These are phyloP conservation scores for Flaveria robusta DNA, from an alignment of 129 eudicot species.

Conservation along the genomic window DNA sequence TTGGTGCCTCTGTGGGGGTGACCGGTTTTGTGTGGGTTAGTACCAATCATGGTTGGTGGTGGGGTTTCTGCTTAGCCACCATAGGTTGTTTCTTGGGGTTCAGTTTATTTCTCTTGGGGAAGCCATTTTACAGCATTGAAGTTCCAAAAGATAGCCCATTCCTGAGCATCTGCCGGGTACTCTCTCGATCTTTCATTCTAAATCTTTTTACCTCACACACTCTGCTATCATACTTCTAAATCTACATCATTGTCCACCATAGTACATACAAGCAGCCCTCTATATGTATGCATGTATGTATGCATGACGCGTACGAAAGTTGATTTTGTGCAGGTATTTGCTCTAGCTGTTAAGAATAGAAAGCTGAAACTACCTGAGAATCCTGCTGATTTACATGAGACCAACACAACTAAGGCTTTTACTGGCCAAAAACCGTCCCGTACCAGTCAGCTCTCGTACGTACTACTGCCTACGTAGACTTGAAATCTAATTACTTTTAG, in stretches of 20 bases:
- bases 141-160: constrained; percentile 55
- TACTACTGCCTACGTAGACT: neutral
- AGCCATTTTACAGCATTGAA: constrained; percentile 55
- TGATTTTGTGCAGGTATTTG: constrained; percentile 48
- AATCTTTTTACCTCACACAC: no score
- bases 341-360: constrained; percentile 55
- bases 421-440: constrained; percentile 41
- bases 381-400: constrained; percentile 52
- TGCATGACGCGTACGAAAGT: no score
- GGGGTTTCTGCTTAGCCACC: constrained; percentile 47
- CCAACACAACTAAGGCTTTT: constrained; percentile 42
- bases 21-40: constrained; percentile 53
- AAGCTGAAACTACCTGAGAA: constrained; percentile 47
- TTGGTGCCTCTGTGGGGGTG: constrained; percentile 55
- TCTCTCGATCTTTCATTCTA: neutral
- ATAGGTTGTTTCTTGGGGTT: constrained; percentile 39
- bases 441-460: constrained; percentile 59
- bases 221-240: no score
- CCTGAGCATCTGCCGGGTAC: constrained; percentile 46
- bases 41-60: constrained; percentile 68
- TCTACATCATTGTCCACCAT: no score
- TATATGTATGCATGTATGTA: no score
- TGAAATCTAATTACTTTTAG: neutral
- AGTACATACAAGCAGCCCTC: no score
- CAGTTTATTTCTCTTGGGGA: constrained; percentile 43